A percentile compares a stretch with the other conserved stretches of the same genome.
These are phyloP conservation scores for Hebeloma cylindrosporum DNA, from an alignment of 768 basidiomycete species.

Conservation along the genomic window DNA sequence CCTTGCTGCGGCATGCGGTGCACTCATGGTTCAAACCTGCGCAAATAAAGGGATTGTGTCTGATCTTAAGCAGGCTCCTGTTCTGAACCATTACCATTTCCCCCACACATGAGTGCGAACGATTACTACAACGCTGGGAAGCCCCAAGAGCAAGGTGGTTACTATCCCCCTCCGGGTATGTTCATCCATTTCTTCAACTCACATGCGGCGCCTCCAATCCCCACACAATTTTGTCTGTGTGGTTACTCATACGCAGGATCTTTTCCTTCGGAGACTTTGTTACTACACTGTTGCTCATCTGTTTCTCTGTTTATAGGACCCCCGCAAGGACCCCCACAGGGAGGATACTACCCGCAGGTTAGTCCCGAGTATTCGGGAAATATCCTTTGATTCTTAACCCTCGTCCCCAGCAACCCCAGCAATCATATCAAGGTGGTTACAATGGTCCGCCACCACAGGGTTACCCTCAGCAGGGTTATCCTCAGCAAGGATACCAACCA, in stretches of 20 bases:
- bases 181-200: conserved; percentile 7
- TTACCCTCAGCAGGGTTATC: conserved; percentile 43
- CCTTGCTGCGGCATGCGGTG: conserved; percentile 14
- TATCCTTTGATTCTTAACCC: background rate
- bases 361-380: conserved; percentile 3
- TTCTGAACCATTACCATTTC: conserved; percentile 16
- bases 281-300: conserved; percentile 8
- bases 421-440: conserved; percentile 59
- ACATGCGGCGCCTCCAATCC: background rate
- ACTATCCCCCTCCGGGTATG: conserved; percentile 41
- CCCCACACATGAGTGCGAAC: conserved; percentile 60
- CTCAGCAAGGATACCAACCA: conserved; percentile 45
- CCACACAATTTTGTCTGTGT: too few relatives aligned
- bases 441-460: conserved; percentile 40
- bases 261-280: background rate
- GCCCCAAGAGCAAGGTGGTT: conserved; percentile 47
- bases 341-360: conserved; percentile 67
- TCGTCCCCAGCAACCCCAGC: conserved; percentile 59
- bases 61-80: conserved; percentile 10
- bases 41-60: conserved; percentile 29
- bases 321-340: conserved; percentile 63
- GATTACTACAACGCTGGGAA: conserved; percentile 65
- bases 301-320: conserved; percentile 34
- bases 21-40: conserved; percentile 27
- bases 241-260: too few relatives aligned